Evolutionary conservation across 2,329 filamentous ascomycete species (phyloP), one percentile per base, ranked within the genome.

Genomic region (Xenoacremonium recifei): DNA sequence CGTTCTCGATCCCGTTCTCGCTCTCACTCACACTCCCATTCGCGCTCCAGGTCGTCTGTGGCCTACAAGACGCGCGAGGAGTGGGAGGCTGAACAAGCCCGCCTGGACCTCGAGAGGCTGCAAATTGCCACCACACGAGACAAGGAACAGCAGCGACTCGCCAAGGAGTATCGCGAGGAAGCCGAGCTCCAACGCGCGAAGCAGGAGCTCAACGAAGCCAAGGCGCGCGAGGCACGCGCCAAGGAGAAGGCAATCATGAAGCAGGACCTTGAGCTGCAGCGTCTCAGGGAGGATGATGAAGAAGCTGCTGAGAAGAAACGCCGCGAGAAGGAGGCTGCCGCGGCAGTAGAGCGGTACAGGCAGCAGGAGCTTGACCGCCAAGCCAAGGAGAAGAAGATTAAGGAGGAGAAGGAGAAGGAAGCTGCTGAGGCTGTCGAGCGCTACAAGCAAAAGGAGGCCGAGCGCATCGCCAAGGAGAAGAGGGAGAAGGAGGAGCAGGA

Each of bases 301-400:
- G 63, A 70, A 39, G 72, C 71, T 39, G 66, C 67, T 38, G 67
- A 72, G 33, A 71, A 73, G 50, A 62, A 66, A 38, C 59, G 59
- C 13, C 66, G 63, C 16, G 69, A 75, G 18, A 71, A 71, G 51
- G 64, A 71, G 40, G 74, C 73, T 37, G 67, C 66, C 37, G 69
- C 73, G 15, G 71, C 73, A 12, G 63, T 79, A 40, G 72, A 76
- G 49, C 69, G 68, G n/a, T 77, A 72, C 52, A 73, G 75, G 64
- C 66, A 64, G 23, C 65, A 70, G 40, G 69, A 73, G 25, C 71
- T 42, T 3, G 52, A 45, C n/a, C 37, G 50, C 9, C 17, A 7
- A 13, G 27, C 73, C 45, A 67, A 69, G 47, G 61, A 66, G 27
- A 72, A 73, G 51, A 65, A 72, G 45, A 75, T 44, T 13, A 38